Base-by-base conservation (phyloP, 2,329 filamentous ascomycete genomes). In the Curvularia eragrostidis region DNA sequence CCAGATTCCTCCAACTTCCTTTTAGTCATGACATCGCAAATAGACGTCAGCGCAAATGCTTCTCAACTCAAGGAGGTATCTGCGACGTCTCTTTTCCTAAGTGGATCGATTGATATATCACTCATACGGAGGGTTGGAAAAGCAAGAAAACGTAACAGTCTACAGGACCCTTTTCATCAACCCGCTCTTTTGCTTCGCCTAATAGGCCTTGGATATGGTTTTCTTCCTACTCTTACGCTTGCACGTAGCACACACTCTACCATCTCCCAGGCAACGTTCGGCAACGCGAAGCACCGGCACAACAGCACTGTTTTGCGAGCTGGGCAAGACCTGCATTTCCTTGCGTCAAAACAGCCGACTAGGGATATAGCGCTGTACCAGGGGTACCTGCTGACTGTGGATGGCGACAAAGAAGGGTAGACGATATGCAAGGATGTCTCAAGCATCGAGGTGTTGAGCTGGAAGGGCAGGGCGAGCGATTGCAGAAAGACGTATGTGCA, bases 151-250 rank as follows among this genome's bases (percentile, higher is more conserved):
- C 10, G 34, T 36, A 10, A 36, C 23, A 3, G 26, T 18, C n/a
- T 18, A 4, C 26, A 68, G 69, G 72, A 76, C 46, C 75, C 77
- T 1, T 70, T 71, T 68, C 65, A 75, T 52, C 60, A 70, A 50
- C 64, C 70, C 13, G 69, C 65, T 39, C 73, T 76, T 62, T 65
- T 75, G 55, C 70, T 80, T 21, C 77, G 78, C 58, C 69, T 76
- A 18, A 77, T 73, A 51, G 70, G 54, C 7, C 69, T 74, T 0
- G 77, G 77, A 58, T 80, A 80, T 60, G 67, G 65, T 52, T 74
- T 67, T 19, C 69, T 80, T 0, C 77, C 77, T 2, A 68, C 57
- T 46, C 80, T 80, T 67, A 79, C 74, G 3, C 65, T 80, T 21
- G 56, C 68, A 4, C 50, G 66, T 39, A 72, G 73, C 18, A 73